phyloP scores from a whole-genome alignment of 371 early-diverging fungal species.

The Mucor sp. region DNA sequence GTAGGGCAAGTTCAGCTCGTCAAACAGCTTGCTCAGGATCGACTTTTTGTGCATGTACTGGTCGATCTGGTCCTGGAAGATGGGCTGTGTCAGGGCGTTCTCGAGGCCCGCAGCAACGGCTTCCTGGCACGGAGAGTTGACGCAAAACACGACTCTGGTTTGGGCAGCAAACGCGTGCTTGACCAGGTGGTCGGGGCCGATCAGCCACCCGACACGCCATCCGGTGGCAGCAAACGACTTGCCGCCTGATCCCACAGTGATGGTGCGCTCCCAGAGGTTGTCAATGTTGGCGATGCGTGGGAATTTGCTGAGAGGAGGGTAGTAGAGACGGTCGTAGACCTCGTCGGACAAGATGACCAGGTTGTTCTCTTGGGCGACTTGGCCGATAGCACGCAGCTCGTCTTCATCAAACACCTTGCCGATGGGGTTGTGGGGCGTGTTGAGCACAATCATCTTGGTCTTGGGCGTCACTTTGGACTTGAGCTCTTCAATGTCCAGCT shows the following conservation, averaged over 20 bases:
- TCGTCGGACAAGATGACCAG: conserved; percentile 92
- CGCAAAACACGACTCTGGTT: conserved; percentile 87
- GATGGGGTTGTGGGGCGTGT: conserved; percentile 96
- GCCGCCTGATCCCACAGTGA: conserved; percentile 93
- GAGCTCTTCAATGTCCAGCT: conserved; percentile 82
- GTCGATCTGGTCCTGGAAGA: conserved; percentile 70
- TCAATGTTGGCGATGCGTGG: conserved; percentile 82
- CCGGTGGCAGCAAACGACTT: conserved; percentile 96
- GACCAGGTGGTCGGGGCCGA: conserved; percentile 79
- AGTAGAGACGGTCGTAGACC: conserved; percentile 93
- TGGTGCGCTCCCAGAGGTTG: conserved; percentile 89
- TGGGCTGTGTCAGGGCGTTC: conserved; percentile 59
- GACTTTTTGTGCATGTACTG: conserved; percentile 77
- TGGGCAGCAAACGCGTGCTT: conserved; percentile 85
- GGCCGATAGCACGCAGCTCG: conserved; percentile 81
- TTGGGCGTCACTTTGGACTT: conserved; percentile 73
- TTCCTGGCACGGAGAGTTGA: conserved; percentile 91
- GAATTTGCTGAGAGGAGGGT: conserved; percentile 63
- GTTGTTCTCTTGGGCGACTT: conserved; percentile 80
- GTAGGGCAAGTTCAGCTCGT: conserved; percentile 73
- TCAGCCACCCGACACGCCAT: conserved; percentile 96
- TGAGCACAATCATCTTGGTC: conserved; percentile 90
- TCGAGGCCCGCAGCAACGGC: conserved; percentile 83
- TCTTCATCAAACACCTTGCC: conserved; percentile 84
- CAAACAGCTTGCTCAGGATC: conserved; percentile 72